Base-by-base conservation (phyloP, 2,329 filamentous ascomycete genomes). In the Beauveria varroae region DNA sequence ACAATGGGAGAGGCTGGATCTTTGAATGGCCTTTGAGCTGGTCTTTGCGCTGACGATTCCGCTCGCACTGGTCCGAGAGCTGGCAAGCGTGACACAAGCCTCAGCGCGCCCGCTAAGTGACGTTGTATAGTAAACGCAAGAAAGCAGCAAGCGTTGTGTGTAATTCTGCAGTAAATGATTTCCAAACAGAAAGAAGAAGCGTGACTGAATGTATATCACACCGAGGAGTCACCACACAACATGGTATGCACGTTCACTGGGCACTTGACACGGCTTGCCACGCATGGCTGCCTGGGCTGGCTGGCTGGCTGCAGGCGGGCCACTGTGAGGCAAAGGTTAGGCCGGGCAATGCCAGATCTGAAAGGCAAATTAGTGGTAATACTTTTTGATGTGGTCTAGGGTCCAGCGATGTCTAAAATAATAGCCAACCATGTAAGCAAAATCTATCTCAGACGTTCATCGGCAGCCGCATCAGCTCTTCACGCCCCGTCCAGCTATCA, bases 51-150 rank as follows among this genome's bases (percentile, higher is more conserved):
- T 51, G 57, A 40, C 37, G 26, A n/a, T 59, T 51, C 37, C 47
- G 47, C 40, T 44, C 37, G 40, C 57, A 28, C 41, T 60, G 57
- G 57, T 22, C 57, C 43, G 55, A 59, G 57, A 59, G 57, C 57
- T 60, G 41, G 49, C n/a, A 44, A 44, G 57, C 50, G 57, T 60
- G 50, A 60, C 57, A 60, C 57, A 60, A 60, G 28, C n/a, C 40
- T 9, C 49, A 43, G 43, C 37, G 47, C 57, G 57, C 55, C 55
- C 55, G 43, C 46, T 40, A 8, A 24, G 34, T 50, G 55, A 57
- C 49, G 55, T n/a, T 40, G 14, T 57, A 57, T 50, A 28, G 14
- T 20, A 46, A 30, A 57, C 12, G 34, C 30, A 34, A 40, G 5
- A 14, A 40, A 16, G 37, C 6, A 37, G 24, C 2, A 46, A 41